Percentiles rank a stretch among this genome's conserved stretches.
Evolutionary conservation across 1,284 basidiomycete species (phyloP).

Genomic region (Leccinum laetum): DNA sequence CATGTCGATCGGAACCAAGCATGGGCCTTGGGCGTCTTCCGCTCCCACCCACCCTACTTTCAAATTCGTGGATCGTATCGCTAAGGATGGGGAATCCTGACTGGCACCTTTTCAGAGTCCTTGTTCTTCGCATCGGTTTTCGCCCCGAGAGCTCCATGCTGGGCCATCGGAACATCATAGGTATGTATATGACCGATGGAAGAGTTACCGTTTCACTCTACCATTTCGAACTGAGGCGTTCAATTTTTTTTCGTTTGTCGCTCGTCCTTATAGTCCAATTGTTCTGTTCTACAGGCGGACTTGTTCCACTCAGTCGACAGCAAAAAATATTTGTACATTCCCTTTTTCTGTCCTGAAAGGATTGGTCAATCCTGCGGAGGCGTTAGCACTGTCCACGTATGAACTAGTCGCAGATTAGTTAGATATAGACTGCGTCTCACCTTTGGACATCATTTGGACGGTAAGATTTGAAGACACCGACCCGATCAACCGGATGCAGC

Average conservation of each 20-base stretch:
- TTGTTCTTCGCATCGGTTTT: not conserved
- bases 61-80: not conserved
- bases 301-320: not conserved
- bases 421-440: not conserved
- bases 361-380: not conserved
- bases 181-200: not conserved
- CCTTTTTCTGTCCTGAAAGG: not conserved
- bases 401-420: not conserved
- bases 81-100: not conserved
- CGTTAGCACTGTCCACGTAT: not conserved
- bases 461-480: not conserved
- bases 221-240: not conserved
- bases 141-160: not conserved
- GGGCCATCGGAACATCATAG: not conserved
- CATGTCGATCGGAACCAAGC: not conserved
- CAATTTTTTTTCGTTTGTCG: not conserved
- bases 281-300: too few relatives aligned
- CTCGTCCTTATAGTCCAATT: too few relatives aligned
- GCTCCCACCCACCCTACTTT: not conserved
- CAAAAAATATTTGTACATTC: too few relatives aligned
- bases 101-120: not conserved
- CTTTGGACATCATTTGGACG: not conserved
- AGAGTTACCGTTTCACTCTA: not conserved
- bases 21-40: not conserved
- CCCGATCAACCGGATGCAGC: not conserved